A percentile compares a stretch with the other conserved stretches of the same genome.
Evolutionary conservation across 495 filamentous ascomycete genomes (phyloP).

Genomic region (Hyaloscypha bicolor): DNA sequence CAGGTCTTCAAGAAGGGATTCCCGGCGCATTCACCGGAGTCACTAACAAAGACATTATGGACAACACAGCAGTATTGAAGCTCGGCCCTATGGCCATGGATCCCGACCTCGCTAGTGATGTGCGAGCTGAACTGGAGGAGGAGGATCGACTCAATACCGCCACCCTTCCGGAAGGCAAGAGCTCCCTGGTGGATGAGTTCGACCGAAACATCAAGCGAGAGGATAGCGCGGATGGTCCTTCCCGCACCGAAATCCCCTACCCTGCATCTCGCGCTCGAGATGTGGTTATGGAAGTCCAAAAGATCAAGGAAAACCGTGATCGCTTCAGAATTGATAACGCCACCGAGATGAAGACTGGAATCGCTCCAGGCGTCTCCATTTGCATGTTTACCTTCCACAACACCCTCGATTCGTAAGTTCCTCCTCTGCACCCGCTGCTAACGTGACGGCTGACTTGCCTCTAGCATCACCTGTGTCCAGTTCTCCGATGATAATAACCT

Average conservation of each 20-base stretch:
- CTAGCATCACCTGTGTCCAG: constrained; percentile 85
- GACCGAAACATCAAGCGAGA: constrained; percentile 87
- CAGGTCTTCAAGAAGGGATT: constrained; percentile 88
- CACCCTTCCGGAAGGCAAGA: constrained; percentile 47
- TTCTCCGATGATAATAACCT: constrained; percentile 88
- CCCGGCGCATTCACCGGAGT: constrained; percentile 88
- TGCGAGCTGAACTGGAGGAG: constrained; percentile 80
- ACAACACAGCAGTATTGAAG: constrained; percentile 59
- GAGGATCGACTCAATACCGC: constrained; percentile 75
- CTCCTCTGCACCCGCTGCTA: background rate
- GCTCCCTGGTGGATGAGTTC: constrained; percentile 72
- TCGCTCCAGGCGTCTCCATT: constrained; percentile 78
- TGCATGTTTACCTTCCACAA: constrained; percentile 99
- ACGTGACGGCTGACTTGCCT: constrained; percentile 22
- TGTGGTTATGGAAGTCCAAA: constrained; percentile 89
- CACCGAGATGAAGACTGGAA: constrained; percentile 60
- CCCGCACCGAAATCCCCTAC: constrained; percentile 74
- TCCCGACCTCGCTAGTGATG: constrained; percentile 72
- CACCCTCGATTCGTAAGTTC: constrained; percentile 76
- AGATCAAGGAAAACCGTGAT: constrained; percentile 91
- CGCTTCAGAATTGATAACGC: constrained; percentile 80
- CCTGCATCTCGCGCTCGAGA: constrained; percentile 86
- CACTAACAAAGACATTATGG: constrained; percentile 68
- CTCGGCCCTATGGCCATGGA: constrained; percentile 85
- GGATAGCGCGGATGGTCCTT: constrained; percentile 80